Conservation (phyloP, 2,329 filamentous ascomycete species). For the Massarina eburnea region DNA sequence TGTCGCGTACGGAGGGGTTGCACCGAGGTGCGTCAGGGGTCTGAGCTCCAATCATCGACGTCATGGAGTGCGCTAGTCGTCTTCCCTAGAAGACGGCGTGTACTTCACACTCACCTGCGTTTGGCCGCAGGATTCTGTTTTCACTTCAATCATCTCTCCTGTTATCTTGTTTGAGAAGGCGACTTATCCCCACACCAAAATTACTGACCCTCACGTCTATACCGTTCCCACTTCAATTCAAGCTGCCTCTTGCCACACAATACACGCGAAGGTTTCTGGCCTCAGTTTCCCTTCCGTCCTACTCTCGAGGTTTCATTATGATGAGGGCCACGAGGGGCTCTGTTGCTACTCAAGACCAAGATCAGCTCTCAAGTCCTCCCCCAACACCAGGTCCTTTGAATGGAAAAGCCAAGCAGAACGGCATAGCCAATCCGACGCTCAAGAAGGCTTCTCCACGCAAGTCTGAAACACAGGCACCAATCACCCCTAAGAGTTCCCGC, state of each 20-base stretch:
- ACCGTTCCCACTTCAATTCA: constrained; percentile 4
- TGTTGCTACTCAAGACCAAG: constrained; percentile 25
- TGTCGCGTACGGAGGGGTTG: constrained; percentile 9
- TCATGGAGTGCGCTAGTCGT: constrained; percentile 25
- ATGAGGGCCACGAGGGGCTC: constrained; percentile 35
- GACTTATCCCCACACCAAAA: not conserved
- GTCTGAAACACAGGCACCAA: not conserved
- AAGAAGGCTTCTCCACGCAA: constrained; percentile 3
- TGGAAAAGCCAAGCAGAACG: constrained; percentile 28
- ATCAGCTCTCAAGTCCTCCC: constrained; percentile 49
- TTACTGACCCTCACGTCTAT: not conserved
- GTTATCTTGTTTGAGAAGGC: not conserved
- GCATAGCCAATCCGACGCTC: constrained; percentile 1
- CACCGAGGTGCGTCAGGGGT: constrained; percentile 29
- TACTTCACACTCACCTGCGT: constrained; percentile 4
- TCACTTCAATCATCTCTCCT: not conserved
- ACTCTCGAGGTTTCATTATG: constrained; percentile 22
- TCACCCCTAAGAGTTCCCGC: constrained; percentile 27
- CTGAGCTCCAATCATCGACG: constrained; percentile 39
- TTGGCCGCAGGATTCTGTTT: not conserved
- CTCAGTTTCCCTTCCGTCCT: not conserved
- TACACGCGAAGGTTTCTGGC: not conserved
- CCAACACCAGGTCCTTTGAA: constrained; percentile 40
- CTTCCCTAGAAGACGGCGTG: constrained; percentile 3
- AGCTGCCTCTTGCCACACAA: constrained; percentile 10